Conservation (phyloP, 495 filamentous ascomycete genomes). For the Entonaema liquescens region DNA sequence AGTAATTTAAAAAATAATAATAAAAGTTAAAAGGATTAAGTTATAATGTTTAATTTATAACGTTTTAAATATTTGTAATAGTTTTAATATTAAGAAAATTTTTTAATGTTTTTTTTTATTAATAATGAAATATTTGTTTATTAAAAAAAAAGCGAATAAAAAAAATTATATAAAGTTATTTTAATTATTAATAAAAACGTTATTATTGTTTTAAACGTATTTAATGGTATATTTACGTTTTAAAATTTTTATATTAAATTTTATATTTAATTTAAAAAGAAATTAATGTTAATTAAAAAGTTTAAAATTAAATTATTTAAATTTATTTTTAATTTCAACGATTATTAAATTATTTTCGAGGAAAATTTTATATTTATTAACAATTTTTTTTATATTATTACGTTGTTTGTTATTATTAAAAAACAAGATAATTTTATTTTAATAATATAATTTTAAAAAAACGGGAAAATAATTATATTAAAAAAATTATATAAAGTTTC, state of each 20-base stretch:
- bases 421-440: neutral
- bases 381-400: neutral
- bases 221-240: neutral
- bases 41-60: neutral
- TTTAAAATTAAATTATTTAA: neutral
- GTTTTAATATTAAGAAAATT: neutral
- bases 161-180: too few relatives aligned
- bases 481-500: too few relatives aligned
- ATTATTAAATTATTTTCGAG: too few relatives aligned
- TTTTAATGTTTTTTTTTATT: neutral
- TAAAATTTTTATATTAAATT: neutral
- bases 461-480: too few relatives aligned
- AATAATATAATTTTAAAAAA: neutral
- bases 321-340: too few relatives aligned
- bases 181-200: too few relatives aligned
- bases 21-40: neutral
- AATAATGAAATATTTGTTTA: neutral
- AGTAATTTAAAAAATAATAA: neutral
- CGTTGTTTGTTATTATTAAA: neutral
- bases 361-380: neutral
- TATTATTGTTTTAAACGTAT: too few relatives aligned
- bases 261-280: too few relatives aligned
- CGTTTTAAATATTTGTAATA: neutral
- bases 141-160: too few relatives aligned
- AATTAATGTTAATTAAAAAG: too few relatives aligned